phyloP scores from a whole-genome alignment of 1,284 basidiomycete species.

The Trichosporon faecale region DNA sequence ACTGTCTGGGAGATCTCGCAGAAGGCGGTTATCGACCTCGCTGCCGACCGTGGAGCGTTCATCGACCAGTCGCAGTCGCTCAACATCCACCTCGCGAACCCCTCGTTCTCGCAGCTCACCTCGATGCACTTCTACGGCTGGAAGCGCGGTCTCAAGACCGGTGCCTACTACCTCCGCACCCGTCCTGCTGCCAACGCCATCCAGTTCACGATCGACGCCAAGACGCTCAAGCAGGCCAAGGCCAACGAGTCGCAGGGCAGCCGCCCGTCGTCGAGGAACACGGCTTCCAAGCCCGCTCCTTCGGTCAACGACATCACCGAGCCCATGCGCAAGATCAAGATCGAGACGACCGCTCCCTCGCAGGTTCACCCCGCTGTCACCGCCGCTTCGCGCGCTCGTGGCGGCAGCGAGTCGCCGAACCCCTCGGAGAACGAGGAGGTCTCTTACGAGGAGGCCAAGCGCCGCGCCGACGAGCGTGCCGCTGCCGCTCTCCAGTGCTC shows the following conservation, averaged over 20 bases:
- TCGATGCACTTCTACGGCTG: constrained; percentile 99
- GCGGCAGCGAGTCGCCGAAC: constrained; percentile 30
- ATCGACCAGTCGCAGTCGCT: constrained; percentile 87
- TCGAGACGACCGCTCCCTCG: constrained; percentile 41
- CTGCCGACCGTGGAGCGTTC: constrained; percentile 96
- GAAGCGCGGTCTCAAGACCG: constrained; percentile 99
- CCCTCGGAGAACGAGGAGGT: constrained; percentile 52
- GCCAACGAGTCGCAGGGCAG: constrained; percentile 11
- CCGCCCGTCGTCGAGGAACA: constrained; percentile 2
- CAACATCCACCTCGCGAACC: constrained; percentile 90
- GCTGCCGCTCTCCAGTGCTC: constrained; percentile 52
- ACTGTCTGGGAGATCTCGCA: constrained; percentile 91
- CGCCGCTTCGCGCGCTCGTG: constrained; percentile 27
- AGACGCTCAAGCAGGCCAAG: constrained; percentile 60
- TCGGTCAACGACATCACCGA: constrained; percentile 30
- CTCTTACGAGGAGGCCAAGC: constrained; percentile 53
- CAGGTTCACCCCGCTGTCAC: constrained; percentile 27
- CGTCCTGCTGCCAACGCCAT: constrained; percentile 92
- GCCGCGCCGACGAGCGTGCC: constrained; percentile 51
- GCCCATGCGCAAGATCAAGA: constrained; percentile 44
- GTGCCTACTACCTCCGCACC: constrained; percentile 91
- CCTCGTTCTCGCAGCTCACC: constrained; percentile 89
- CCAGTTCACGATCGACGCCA: constrained; percentile 94
- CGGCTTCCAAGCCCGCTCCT: constrained; percentile 13
- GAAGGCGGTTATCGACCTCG: constrained; percentile 96